phyloP scores from a whole-genome alignment of 805 yeast species.

The Cyberlindnera bimundalis region DNA sequence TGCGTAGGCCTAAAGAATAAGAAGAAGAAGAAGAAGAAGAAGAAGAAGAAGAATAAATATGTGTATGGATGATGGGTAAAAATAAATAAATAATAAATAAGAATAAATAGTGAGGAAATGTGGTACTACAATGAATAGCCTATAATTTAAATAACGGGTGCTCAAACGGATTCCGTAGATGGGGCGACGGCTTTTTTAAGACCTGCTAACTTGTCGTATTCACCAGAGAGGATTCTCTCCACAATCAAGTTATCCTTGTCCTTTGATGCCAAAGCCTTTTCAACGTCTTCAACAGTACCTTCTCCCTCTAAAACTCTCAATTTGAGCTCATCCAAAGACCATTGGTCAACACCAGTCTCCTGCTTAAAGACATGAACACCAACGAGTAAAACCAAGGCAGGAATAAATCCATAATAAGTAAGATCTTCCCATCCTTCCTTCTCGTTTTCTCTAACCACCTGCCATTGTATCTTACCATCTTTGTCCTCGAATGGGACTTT shows the following conservation, averaged over 20 bases:
- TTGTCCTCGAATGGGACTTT: conserved; percentile 80
- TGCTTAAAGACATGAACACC: conserved; percentile 48
- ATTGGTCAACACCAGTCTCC: conserved; percentile 53
- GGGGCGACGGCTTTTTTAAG: conserved; percentile 36
- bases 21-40: too few relatives aligned
- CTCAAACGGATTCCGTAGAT: neutral
- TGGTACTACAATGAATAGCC: neutral
- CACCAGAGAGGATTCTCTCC: conserved; percentile 79
- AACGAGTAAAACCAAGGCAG: conserved; percentile 58
- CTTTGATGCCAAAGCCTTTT: conserved; percentile 51
- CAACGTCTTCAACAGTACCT: conserved; percentile 43
- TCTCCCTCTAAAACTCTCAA: conserved; percentile 71
- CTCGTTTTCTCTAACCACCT: conserved; percentile 66
- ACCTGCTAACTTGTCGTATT: conserved; percentile 68
- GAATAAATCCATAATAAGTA: conserved; percentile 69
- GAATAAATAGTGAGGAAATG: conserved; percentile 13
- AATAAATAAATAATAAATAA: conserved; percentile 9
- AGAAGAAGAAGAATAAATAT: too few relatives aligned
- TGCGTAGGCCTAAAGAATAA: too few relatives aligned
- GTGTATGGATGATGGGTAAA: too few relatives aligned
- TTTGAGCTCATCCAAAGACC: conserved; percentile 83
- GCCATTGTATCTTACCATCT: conserved; percentile 79
- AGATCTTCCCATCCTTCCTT: conserved; percentile 86
- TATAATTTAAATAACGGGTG: conserved; percentile 6
- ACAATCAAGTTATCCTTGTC: conserved; percentile 74